These are phyloP conservation scores for Orbilia blumenaviensis DNA, from an alignment of 2,329 filamentous ascomycete genomes.

Conservation along the genomic window DNA sequence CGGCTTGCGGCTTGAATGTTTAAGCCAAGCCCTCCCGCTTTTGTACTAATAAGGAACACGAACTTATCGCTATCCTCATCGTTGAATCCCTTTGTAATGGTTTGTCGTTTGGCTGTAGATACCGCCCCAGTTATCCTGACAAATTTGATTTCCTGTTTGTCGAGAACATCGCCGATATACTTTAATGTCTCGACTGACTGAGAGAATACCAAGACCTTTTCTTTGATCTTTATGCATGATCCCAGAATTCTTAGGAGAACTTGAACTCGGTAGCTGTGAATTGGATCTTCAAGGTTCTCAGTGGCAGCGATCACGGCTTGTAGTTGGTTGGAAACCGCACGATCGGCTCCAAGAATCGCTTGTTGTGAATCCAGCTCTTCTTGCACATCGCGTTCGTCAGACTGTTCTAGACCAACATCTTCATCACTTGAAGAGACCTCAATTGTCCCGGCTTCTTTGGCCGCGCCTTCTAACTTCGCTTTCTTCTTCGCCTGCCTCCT, in stretches of 20 bases:
- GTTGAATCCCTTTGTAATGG: constrained; percentile 75
- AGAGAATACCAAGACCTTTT: constrained; percentile 84
- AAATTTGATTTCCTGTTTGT: constrained; percentile 61
- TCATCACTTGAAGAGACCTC: background rate
- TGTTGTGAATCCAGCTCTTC: constrained; percentile 10
- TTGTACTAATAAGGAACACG: constrained; percentile 83
- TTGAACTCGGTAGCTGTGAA: constrained; percentile 73
- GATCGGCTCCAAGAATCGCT: constrained; percentile 49
- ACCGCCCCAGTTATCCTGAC: constrained; percentile 75
- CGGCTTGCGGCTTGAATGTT: constrained; percentile 86
- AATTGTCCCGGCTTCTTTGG: background rate
- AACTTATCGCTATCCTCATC: constrained; percentile 61
- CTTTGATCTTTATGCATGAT: constrained; percentile 69
- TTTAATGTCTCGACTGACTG: constrained; percentile 71
- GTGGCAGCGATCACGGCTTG: background rate
- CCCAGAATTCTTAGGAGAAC: constrained; percentile 76
- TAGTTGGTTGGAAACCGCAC: constrained; percentile 39
- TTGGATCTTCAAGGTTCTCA: constrained; percentile 59
- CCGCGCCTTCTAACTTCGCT: background rate
- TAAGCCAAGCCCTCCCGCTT: constrained; percentile 80
- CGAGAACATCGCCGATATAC: constrained; percentile 11
- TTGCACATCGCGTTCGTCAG: constrained; percentile 54
- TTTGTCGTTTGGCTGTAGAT: constrained; percentile 68
- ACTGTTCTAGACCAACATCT: constrained; percentile 1
- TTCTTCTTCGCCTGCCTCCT: background rate